Evolutionary conservation across 345 rosid genomes (phyloP), one percentile per base, ranked within the genome.

Genomic region (Mercurialis annua): DNA sequence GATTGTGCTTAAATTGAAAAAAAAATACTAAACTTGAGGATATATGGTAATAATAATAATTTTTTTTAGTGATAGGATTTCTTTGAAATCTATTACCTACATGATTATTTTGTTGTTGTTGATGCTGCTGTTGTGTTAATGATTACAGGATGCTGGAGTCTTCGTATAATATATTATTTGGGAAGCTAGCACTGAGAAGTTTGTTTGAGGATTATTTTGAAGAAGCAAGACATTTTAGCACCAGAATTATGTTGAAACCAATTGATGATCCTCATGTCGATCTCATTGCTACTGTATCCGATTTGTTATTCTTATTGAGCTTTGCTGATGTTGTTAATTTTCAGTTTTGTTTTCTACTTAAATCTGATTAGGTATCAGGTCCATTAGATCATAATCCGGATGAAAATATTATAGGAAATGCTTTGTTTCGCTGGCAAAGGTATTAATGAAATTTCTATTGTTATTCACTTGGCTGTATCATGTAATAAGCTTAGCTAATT

Each of bases 201-300:
- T 86, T 92, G 3, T 90, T 92, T 47, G 89, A 90, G 53, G 97
- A 92, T 81, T 90, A 90, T 78, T 85, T 88, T 70, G 98, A 92
- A 75, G 87, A 85, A 56, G 85, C 98, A 0, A 70, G 81, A 59
- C 87, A 76, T 59, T 90, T 90, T 58, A 81, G 78, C 56, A 83
- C 92, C 17, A 83, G 82, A 61, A 82, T 92, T 46, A 62, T 92
- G 83, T 77, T 92, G 76, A 92, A 90, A 76, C 98, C 98, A 14
- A 70, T 90, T 21, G 97, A 92, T 73, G 98, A 92, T 40, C 96
- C 98, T 67, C 90, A 88, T 30, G 97, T 92, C 10, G 96, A 92
- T 80, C 72, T 92, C 81, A 78, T 87, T 79, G 97, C 96, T 46
- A 87, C 96, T 40, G 98, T 92, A 92, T 84, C 84, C 89, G 20